Percentiles rank a stretch among this genome's conserved stretches.
Evolutionary conservation across 2,329 filamentous ascomycete genomes (phyloP).

Genomic region (Apiospora aurea): DNA sequence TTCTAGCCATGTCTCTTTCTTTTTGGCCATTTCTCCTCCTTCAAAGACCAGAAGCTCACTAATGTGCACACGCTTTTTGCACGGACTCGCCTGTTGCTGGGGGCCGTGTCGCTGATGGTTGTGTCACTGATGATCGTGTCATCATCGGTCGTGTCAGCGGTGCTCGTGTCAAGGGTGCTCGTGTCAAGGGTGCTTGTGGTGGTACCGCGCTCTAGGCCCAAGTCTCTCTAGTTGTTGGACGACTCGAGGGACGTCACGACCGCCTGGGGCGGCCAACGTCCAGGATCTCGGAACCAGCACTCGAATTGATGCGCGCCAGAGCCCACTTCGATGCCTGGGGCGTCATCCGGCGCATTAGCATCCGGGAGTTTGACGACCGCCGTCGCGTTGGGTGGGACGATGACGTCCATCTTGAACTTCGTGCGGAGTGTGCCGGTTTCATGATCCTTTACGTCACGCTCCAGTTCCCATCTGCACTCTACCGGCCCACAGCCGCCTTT

Average conservation of each 20-base stretch:
- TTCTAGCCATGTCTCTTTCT: background rate
- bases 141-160: background rate
- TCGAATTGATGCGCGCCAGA: background rate
- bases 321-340: background rate
- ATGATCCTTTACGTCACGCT: no score
- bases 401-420: background rate
- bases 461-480: background rate
- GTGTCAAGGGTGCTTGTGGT: background rate
- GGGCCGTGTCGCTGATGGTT: no score
- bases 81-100: no score
- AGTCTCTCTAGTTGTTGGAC: background rate
- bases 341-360: background rate
- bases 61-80: background rate
- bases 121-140: no score
- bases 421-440: no score
- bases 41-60: background rate
- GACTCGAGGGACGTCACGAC: background rate
- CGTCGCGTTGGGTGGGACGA: background rate
- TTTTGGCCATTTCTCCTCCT: background rate
- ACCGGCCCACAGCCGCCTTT: background rate
- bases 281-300: background rate
- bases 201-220: background rate
- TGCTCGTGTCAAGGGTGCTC: background rate
- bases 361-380: background rate
- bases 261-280: background rate